Base-by-base conservation (phyloP, 805 yeast genomes). In the Saturnispora diversa region DNA sequence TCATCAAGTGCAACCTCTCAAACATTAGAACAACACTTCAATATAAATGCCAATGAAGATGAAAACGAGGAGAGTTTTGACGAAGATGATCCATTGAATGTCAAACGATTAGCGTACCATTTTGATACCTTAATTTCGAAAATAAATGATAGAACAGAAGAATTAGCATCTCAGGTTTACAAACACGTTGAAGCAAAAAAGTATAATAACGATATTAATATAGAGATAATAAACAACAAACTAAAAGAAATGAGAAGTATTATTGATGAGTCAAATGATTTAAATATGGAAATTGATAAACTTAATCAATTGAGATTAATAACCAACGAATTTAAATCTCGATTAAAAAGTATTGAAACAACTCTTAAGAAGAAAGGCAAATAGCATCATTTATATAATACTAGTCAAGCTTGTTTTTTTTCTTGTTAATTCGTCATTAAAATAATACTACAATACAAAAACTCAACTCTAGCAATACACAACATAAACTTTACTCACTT, bases 101-200 rank as follows among this genome's bases (percentile, higher is more conserved):
- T 82, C 13, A 72, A 75, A 49, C 68, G 71, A 42, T 60, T 83
- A 31, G 74, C 83, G 1, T 62, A 79, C 19, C 72, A 70, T 39
- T 81, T 72, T 53, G 90, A 83, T 50, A 78, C 80, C 49, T 56
- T 83, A 29, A 54, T 81, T 54, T 78, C 65, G 60, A 75, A 74
- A 53, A 77, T 83, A 37, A 68, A 70, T 34, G 83, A 77, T 45
- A 68, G 70, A 39, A 68, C 81, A 6, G 59, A 67, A 17, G 59
- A 64, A 2, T 56, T 62, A n/a, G 49, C 62, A 10, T 55, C 57
- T 27, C 49, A 50, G 32, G 56, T 62, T 2, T 55, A 50, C 13
- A 35, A 47, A 6, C 54, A 54, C 34, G 56, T 62, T 2, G 35
- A 50, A 6, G 49, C 50, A 5, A 49, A 53, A 9, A 55, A 55